These are phyloP conservation scores for Cryptococcus neoformans DNA, from an alignment of 1,284 basidiomycete species.

Conservation along the genomic window DNA sequence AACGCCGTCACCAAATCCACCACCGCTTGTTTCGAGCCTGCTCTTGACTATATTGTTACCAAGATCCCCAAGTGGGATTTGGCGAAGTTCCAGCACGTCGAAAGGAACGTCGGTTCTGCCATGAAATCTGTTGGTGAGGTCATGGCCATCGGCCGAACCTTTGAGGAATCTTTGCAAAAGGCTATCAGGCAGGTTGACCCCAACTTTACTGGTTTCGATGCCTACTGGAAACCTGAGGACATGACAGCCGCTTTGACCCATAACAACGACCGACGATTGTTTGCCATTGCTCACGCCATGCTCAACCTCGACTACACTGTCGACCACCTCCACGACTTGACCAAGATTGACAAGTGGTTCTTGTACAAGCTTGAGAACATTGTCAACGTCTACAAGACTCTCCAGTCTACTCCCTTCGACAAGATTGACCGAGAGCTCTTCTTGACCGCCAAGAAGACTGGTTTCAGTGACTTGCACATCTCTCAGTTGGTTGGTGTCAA, in stretches of 20 bases:
- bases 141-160: conserved; percentile 99
- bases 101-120: conserved; percentile 90
- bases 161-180: conserved; percentile 98
- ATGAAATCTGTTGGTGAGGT: conserved; percentile 99
- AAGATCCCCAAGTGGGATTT: conserved; percentile 99
- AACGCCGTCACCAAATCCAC: conserved; percentile 99
- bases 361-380: conserved; percentile 93
- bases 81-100: conserved; percentile 95
- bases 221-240: conserved; percentile 68
- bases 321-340: conserved; percentile 85
- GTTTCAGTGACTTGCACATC: conserved; percentile 93
- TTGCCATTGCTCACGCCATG: conserved; percentile 90
- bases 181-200: conserved; percentile 97
- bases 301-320: conserved; percentile 89
- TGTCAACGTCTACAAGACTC: conserved; percentile 67
- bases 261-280: conserved; percentile 80
- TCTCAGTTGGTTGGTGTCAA: conserved; percentile 66
- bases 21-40: conserved; percentile 99
- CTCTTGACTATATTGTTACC: conserved; percentile 98
- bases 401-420: conserved; percentile 69
- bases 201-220: conserved; percentile 62
- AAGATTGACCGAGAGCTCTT: conserved; percentile 63
- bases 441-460: conserved; percentile 80
- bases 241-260: conserved; percentile 68
- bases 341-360: conserved; percentile 99